phyloP scores from a whole-genome alignment of 2,329 filamentous ascomycete species.

The Beauveria varroae region DNA sequence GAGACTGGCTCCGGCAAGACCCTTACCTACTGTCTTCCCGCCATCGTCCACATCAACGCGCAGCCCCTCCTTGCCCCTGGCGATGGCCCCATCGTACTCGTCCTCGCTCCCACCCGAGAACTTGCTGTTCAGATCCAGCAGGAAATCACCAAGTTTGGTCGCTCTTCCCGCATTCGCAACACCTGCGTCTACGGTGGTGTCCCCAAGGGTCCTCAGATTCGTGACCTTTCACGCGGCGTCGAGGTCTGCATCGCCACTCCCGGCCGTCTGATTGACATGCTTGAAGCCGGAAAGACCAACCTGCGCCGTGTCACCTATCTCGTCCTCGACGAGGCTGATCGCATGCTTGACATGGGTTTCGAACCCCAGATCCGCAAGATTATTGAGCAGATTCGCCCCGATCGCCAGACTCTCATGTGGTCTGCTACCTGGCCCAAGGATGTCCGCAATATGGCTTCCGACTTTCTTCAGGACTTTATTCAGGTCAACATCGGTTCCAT shows the following conservation, averaged over 20 bases:
- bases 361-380: constrained; percentile 99
- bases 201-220: constrained; percentile 93
- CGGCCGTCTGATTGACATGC: constrained; percentile 96
- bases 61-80: constrained; percentile 92
- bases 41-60: constrained; percentile 99
- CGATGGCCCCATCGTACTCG: constrained; percentile 92
- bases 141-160: constrained; percentile 97
- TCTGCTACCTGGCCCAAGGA: constrained; percentile 99
- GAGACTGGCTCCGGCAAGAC: constrained; percentile 99
- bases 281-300: constrained; percentile 97
- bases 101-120: constrained; percentile 94
- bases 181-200: constrained; percentile 99
- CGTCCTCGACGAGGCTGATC: constrained; percentile 96
- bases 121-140: constrained; percentile 97
- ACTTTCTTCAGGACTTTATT: constrained; percentile 93
- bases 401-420: constrained; percentile 99
- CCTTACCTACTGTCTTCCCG: constrained; percentile 92
- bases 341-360: constrained; percentile 99
- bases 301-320: constrained; percentile 96
- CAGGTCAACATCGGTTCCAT: constrained; percentile 98
- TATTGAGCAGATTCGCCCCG: constrained; percentile 91
- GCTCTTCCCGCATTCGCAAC: constrained; percentile 95
- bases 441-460: constrained; percentile 81
- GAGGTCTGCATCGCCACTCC: constrained; percentile 98
- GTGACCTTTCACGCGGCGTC: constrained; percentile 87